phyloP scores from a whole-genome alignment of 352 stramenopile species.

The Globisporangium paddicum region DNA sequence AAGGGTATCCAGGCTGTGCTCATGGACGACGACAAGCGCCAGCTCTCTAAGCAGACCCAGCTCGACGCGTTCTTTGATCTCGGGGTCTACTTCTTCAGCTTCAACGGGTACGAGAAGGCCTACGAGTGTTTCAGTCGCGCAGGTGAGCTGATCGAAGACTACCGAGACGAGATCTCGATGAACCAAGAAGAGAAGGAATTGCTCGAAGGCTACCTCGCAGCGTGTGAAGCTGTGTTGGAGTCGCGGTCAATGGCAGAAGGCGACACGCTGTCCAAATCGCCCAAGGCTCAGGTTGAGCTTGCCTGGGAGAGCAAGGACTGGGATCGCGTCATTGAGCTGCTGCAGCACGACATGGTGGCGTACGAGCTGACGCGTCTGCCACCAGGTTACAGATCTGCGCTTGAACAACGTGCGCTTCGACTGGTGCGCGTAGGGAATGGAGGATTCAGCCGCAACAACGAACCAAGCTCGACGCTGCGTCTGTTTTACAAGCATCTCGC shows the following conservation, averaged over 20 bases:
- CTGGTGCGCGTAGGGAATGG: constrained; percentile 31
- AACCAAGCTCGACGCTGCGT: constrained; percentile 19
- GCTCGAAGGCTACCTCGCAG: constrained; percentile 68
- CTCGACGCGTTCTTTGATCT: constrained; percentile 67
- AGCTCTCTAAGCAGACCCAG: constrained; percentile 35
- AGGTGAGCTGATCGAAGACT: constrained; percentile 44
- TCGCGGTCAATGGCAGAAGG: constrained; percentile 32
- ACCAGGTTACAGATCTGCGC: constrained; percentile 25
- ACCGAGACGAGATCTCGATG: constrained; percentile 16
- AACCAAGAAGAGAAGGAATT: constrained; percentile 25
- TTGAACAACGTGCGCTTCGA: constrained; percentile 50
- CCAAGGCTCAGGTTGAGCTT: constrained; percentile 36
- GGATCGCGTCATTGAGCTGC: constrained; percentile 39
- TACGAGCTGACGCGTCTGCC: constrained; percentile 29
- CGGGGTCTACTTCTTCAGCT: constrained; percentile 73
- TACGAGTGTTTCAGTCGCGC: constrained; percentile 73
- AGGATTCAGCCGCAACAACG: constrained; percentile 15
- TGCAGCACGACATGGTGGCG: constrained; percentile 39
- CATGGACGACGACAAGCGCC: constrained; percentile 37
- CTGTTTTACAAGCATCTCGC: constrained; percentile 52
- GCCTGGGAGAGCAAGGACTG: constrained; percentile 46
- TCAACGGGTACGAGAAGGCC: constrained; percentile 66
- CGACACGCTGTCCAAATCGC: constrained; percentile 24
- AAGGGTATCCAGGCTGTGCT: constrained; percentile 54
- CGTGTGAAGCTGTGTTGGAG: constrained; percentile 63